Conservation (phyloP, 192 early-diverging fungal species). For the Kappamyces sp. region DNA sequence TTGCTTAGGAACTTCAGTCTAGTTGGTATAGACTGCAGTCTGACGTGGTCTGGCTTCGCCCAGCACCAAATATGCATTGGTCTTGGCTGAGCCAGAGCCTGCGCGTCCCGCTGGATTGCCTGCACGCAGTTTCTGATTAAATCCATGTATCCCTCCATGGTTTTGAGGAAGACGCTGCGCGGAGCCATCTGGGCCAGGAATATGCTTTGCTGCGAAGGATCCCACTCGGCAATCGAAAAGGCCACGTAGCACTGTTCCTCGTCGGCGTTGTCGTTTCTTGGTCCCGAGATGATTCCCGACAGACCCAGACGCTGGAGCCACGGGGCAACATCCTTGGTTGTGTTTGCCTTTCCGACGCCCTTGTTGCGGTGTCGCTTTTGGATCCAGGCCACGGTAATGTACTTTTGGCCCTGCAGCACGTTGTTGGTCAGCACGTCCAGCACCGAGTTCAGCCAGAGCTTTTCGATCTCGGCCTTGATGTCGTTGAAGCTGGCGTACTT, state of each 20-base stretch:
- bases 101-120: slow-evolving; percentile 27
- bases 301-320: slow-evolving; percentile 32
- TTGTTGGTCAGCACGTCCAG: slow-evolving; percentile 25
- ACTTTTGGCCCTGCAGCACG: slow-evolving; percentile 24
- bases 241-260: slow-evolving; percentile 24
- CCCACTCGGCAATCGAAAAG: slow-evolving; percentile 37
- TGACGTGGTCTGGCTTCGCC: slow-evolving; percentile 20
- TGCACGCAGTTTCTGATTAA: slow-evolving; percentile 29
- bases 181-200: slow-evolving; percentile 40
- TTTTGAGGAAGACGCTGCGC: slow-evolving; percentile 29
- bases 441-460: slow-evolving; percentile 30
- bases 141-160: slow-evolving; percentile 37
- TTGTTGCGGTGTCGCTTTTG: slow-evolving; percentile 41
- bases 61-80: slow-evolving; percentile 38
- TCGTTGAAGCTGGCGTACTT: slow-evolving; percentile 5
- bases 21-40: slow-evolving; percentile 26
- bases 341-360: slow-evolving; percentile 22
- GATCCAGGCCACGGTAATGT: slow-evolving; percentile 43
- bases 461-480: slow-evolving; percentile 26
- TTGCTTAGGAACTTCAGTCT: slow-evolving; percentile 36
- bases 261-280: slow-evolving; percentile 13
- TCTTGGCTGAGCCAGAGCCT: slow-evolving; percentile 17
- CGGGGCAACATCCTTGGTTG: slow-evolving; percentile 17
- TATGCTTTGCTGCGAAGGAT: slow-evolving; percentile 23
- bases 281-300: slow-evolving; percentile 30